Base-by-base conservation (phyloP, 176 grass and related monocot species). In the Rhipidocladum racemiflorum region DNA sequence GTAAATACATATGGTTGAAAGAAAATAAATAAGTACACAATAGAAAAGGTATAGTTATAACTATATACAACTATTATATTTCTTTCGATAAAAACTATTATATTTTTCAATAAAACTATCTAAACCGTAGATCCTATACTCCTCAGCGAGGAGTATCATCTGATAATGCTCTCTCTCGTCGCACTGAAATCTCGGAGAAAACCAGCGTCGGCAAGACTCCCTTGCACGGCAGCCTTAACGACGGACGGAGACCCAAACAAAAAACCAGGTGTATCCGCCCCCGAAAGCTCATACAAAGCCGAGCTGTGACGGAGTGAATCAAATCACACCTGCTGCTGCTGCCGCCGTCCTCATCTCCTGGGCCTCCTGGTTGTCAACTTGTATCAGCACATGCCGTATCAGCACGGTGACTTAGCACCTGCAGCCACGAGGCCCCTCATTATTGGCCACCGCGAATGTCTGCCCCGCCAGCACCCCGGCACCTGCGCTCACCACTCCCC, bases 251-350 rank as follows among this genome's bases (percentile, higher is more conserved):
- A 12, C 63, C 24, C 76, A 45, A 85, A 72, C 74, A 55, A 81
- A 80, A 43, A 55, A 48, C 61, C 89, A 81, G 83, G 43, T 81
- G 55, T 71, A 57, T 38, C 44, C 64, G 72, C 46, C 71, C 77
- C 87, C 71, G 39, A 82, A 89, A 89, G 83, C 72, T 32, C 11
- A 11, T 80, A 85, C 88, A 89, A 25, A 4, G 83, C 56, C 72
- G 3, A 32, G 83, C 65, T 85, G 83, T 85, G 71, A 48, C 21
- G 45, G 83, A 85, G 81, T 81, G 83, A 85, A 85, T 81, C 45
- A 82, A 49, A 77, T 1, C 77, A 64, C 77, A 76, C 87, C 81
- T 48, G 86, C 61, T 42, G 65, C 59, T 1, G 53, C 82, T 50
- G 38, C 65, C 6, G 42, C 45, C 5, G 29, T 29, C 17, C 44